These are phyloP conservation scores for Aspergillus haitiensis DNA, from an alignment of 495 filamentous ascomycete species.

Conservation along the genomic window DNA sequence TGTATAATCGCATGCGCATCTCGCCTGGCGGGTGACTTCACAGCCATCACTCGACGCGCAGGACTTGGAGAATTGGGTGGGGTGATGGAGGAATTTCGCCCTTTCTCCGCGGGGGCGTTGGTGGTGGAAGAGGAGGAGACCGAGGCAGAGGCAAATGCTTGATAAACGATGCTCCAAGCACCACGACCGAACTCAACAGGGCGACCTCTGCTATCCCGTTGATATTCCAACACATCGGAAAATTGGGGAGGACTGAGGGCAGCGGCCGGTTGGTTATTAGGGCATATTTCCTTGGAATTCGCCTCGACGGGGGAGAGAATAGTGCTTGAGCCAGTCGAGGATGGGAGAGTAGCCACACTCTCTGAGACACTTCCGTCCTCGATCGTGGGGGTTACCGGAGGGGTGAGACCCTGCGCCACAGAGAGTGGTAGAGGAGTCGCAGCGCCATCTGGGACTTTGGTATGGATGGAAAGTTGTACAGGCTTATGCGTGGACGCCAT, in stretches of 20 bases:
- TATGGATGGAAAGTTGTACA: constrained; percentile 36
- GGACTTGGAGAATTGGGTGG: constrained; percentile 51
- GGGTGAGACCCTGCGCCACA: constrained; percentile 32
- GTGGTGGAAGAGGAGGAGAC: constrained; percentile 23
- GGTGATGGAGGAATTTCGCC: constrained; percentile 25
- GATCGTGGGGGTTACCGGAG: constrained; percentile 41
- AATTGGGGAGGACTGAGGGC: constrained; percentile 28
- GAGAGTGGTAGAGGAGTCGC: constrained; percentile 16
- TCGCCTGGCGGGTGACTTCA: constrained; percentile 53
- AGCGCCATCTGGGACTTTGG: constrained; percentile 22
- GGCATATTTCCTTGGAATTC: constrained; percentile 1
- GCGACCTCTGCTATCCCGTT: constrained; percentile 28
- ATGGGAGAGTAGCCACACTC: constrained; percentile 18
- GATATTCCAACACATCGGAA: constrained; percentile 38
- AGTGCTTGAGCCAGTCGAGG: constrained; percentile 10
- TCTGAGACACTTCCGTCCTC: constrained; percentile 24
- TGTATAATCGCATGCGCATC: constrained; percentile 52
- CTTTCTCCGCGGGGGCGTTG: constrained; percentile 1
- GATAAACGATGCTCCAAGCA: constrained; percentile 63
- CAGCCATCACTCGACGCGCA: constrained; percentile 45
- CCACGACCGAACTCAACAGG: constrained; percentile 55
- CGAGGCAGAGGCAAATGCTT: constrained; percentile 32
- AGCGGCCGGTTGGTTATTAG: neutral
- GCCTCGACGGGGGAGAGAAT: constrained; percentile 13
- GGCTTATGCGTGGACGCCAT: constrained; percentile 23